Evolutionary conservation across 2,329 filamentous ascomycete species (phyloP).

Genomic region (Lachnellula arida): DNA sequence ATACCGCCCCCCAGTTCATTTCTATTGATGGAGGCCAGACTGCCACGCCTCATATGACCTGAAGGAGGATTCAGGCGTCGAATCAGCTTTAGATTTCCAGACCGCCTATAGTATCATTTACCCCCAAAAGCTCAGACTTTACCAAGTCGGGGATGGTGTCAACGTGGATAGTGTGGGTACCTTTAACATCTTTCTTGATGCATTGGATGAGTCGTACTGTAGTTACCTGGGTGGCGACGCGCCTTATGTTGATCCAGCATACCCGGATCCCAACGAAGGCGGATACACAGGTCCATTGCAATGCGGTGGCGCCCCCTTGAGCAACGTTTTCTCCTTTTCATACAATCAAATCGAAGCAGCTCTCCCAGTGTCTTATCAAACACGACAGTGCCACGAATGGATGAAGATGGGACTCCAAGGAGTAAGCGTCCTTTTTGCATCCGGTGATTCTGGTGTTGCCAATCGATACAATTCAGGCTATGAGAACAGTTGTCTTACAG

Average conservation of each 20-base stretch:
- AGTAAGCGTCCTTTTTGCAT: conserved; percentile 55
- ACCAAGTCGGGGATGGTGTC: conserved; percentile 36
- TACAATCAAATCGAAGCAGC: conserved; percentile 36
- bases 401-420: conserved; percentile 59
- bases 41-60: conserved; percentile 24
- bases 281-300: conserved; percentile 33
- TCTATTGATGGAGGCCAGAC: conserved; percentile 33
- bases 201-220: conserved; percentile 40
- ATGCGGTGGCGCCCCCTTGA: conserved; percentile 40
- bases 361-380: conserved; percentile 54
- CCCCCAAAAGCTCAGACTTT: conserved; percentile 44
- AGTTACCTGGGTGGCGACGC: conserved; percentile 38
- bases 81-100: conserved; percentile 31
- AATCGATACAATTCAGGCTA: conserved; percentile 12
- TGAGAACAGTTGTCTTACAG: conserved; percentile 12
- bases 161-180: conserved; percentile 12
- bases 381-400: conserved; percentile 56
- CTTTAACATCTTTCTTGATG: conserved; percentile 27
- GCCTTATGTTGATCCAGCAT: conserved; percentile 37
- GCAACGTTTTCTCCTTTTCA: conserved; percentile 32
- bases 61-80: conserved; percentile 34
- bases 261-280: conserved; percentile 35
- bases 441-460: conserved; percentile 46
- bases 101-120: conserved; percentile 43
- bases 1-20: conserved; percentile 33